phyloP scores from a whole-genome alignment of 352 stramenopile genomes.

The Pythium myriotylum region DNA sequence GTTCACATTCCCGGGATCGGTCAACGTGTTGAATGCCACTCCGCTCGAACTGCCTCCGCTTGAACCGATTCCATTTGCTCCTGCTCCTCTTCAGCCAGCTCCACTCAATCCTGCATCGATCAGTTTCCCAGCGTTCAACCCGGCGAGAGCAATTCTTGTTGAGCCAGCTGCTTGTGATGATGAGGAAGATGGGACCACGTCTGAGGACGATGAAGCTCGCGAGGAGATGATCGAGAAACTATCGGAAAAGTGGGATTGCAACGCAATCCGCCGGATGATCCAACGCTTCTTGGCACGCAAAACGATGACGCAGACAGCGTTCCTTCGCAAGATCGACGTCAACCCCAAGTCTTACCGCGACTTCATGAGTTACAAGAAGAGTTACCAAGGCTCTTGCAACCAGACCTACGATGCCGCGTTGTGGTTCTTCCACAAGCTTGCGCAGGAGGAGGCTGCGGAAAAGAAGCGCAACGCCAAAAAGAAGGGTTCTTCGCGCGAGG shows the following conservation, averaged over 20 bases:
- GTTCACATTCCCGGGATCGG: conserved; percentile 21
- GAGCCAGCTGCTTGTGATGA: not conserved
- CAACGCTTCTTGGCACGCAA: conserved; percentile 51
- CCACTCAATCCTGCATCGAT: not conserved
- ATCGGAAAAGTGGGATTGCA: conserved; percentile 39
- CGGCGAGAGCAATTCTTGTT: not conserved
- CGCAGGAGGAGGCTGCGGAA: conserved; percentile 28
- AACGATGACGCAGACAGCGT: conserved; percentile 54
- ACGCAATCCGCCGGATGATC: conserved; percentile 51
- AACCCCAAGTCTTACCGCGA: conserved; percentile 55
- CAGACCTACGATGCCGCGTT: conserved; percentile 39
- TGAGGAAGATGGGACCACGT: not conserved
- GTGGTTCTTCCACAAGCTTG: conserved; percentile 47
- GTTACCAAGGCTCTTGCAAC: conserved; percentile 43
- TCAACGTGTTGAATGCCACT: conserved; percentile 13
- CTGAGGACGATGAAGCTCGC: conserved; percentile 20
- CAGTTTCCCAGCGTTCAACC: not conserved
- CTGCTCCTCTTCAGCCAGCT: not conserved
- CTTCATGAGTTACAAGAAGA: conserved; percentile 60
- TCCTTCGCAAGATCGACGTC: conserved; percentile 37
- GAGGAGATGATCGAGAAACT: conserved; percentile 17
- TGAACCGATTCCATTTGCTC: not conserved
- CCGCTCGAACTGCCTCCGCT: not conserved
- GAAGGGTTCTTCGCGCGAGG: not conserved
- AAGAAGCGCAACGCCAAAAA: conserved; percentile 23